Evolutionary conservation across 208 protist genomes (phyloP).

Genomic region (Lotmaria passim): DNA sequence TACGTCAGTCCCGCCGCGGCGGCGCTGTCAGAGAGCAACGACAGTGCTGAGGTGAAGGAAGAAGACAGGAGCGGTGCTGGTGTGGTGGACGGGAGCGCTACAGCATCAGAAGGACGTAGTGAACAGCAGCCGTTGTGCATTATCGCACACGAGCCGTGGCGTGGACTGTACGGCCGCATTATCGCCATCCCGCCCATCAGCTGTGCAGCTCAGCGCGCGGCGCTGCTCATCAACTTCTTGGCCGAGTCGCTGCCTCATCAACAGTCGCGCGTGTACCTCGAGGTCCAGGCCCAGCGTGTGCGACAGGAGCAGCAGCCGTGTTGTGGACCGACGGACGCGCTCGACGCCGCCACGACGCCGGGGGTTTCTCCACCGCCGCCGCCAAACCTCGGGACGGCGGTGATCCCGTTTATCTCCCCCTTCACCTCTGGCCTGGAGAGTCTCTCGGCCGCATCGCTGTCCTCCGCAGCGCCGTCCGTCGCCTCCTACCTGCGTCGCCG

Average conservation of each 20-base stretch:
- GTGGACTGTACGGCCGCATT: conserved; percentile 10
- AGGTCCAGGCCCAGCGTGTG: background rate
- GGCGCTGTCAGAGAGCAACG: background rate
- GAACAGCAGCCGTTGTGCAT: conserved; percentile 12
- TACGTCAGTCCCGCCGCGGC: conserved; percentile 8
- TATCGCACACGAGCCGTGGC: conserved; percentile 32
- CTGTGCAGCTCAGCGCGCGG: conserved; percentile 18
- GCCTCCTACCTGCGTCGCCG: conserved; percentile 8
- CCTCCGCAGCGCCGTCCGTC: background rate
- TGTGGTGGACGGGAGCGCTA: background rate
- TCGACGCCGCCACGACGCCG: background rate
- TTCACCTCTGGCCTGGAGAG: background rate
- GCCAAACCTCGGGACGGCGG: conserved; percentile 4
- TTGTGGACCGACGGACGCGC: background rate
- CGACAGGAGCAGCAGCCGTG: background rate
- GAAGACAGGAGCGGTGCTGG: too few species aligned
- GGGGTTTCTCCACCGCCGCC: background rate
- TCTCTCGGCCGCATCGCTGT: background rate
- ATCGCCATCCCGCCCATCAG: conserved; percentile 30
- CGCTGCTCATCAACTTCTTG: background rate
- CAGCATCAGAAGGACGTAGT: background rate
- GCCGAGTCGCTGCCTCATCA: conserved; percentile 16
- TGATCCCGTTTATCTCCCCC: conserved; percentile 10
- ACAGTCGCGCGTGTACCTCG: conserved; percentile 13
- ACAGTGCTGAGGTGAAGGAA: background rate